Base-by-base conservation (phyloP, 1,284 basidiomycete genomes). In the Spongiforma sp. region DNA sequence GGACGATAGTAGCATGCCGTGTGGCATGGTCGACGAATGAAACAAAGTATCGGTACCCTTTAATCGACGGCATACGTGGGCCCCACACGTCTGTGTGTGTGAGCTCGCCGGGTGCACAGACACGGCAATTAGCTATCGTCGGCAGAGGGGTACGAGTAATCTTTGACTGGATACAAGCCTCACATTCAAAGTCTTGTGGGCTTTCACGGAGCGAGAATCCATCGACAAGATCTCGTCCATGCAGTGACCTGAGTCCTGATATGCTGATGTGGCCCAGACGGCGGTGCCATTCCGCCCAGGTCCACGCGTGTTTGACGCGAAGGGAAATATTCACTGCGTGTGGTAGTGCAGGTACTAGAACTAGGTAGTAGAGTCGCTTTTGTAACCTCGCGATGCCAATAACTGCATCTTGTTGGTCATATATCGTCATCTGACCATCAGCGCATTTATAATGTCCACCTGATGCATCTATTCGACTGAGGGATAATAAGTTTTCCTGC, bases 21-120 rank as follows among this genome's bases (percentile, higher is more conserved):
- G n/a, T 43, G 17, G n/a, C 37, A 54, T 60, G 28, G 26, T 60
- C 52, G 2, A 54, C 17, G n/a, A 60, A 46, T 24, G 41, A n/a
- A 26, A 60, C 46, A 8, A 54, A 60, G 24, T 60, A 60, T 14
- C 5, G 1, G 10, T 32, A 28, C 19, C 52, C n/a, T 2, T 12
- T 43, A 0, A 24, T 3, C 1, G 52, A 43, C 5, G 30, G n/a
- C 6, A 46, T 9, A 1, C 17, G 39, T 21, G 59, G 59, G 33
- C 52, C 59, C 59, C 59, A 60, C 1, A 60, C n/a, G n/a, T 60
- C 52, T 1, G 52, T 55, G n/a, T 60, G 59, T 24, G 59, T 60
- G 17, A 60, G 52, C 10, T 60, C 30, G 6, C 17, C 50, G 4
- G 19, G 15, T 30, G 4, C 3, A 2, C 9, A 30, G 30, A 19